A percentile compares a stretch with the other conserved stretches of the same genome.
Conservation (phyloP, 2,329 filamentous ascomycete genomes). For the Macrophomina pseudophaseolina region DNA sequence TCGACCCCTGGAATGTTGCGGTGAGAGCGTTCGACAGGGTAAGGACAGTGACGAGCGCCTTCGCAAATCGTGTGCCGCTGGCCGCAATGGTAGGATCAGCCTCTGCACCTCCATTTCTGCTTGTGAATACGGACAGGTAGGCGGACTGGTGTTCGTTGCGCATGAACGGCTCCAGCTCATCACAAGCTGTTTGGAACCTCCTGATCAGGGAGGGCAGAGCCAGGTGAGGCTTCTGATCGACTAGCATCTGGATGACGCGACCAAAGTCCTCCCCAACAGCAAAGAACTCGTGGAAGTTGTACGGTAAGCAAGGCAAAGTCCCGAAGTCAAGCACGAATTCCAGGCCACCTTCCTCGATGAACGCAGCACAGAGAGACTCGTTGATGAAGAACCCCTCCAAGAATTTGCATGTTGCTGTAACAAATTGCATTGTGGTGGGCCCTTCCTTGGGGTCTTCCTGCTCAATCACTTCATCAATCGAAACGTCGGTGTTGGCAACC, state of each 20-base stretch:
- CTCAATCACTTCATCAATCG: conserved; percentile 49
- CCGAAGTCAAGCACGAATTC: conserved; percentile 85
- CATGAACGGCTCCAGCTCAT: conserved; percentile 60
- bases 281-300: conserved; percentile 68
- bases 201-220: conserved; percentile 81
- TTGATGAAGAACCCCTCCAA: conserved; percentile 79
- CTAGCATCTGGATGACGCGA: conserved; percentile 75
- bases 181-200: conserved; percentile 72
- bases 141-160: conserved; percentile 31
- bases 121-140: conserved; percentile 22
- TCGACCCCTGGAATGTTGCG: conserved; percentile 70
- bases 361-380: conserved; percentile 70
- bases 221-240: conserved; percentile 80
- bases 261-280: conserved; percentile 67
- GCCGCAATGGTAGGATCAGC: conserved; percentile 43
- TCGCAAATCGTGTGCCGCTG: conserved; percentile 77
- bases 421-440: conserved; percentile 67
- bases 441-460: conserved; percentile 57
- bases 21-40: conserved; percentile 76
- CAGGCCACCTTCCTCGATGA: conserved; percentile 79
- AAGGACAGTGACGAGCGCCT: conserved; percentile 77
- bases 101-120: not conserved
- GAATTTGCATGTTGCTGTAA: conserved; percentile 78
- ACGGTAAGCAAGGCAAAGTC: conserved; percentile 78
- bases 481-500: conserved; percentile 29